A percentile compares a stretch with the other conserved stretches of the same genome.
Evolutionary conservation across 2,329 filamentous ascomycete genomes (phyloP).

Genomic region (Pseudopyrenochaeta lycopersici): DNA sequence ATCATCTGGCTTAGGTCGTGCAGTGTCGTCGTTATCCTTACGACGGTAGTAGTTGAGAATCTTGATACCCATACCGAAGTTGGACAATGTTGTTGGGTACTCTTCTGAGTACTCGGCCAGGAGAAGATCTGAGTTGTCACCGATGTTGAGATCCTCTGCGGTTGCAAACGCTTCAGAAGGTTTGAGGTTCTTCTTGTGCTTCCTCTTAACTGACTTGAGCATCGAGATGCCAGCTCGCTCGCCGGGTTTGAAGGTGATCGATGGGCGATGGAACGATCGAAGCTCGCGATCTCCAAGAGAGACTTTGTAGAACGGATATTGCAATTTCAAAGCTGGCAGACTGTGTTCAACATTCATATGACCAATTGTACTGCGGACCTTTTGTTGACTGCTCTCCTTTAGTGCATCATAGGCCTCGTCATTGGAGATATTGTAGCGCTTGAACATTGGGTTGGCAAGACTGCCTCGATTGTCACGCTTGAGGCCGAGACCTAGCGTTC

Average conservation of each 20-base stretch:
- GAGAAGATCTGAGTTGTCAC: slow-evolving; percentile 86
- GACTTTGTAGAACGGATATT: slow-evolving; percentile 96
- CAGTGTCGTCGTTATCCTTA: slow-evolving; percentile 77
- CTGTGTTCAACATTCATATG: slow-evolving; percentile 95
- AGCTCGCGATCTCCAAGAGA: slow-evolving; percentile 76
- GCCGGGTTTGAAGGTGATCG: slow-evolving; percentile 75
- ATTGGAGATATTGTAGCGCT: slow-evolving; percentile 94
- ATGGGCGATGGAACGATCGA: slow-evolving; percentile 84
- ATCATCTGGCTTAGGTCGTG: slow-evolving; percentile 75
- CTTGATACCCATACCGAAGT: slow-evolving; percentile 96
- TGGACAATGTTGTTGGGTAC: slow-evolving; percentile 88
- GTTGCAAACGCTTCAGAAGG: slow-evolving; percentile 80
- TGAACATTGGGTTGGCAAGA: slow-evolving; percentile 75
- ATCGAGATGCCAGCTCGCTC: slow-evolving; percentile 77
- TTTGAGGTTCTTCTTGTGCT: slow-evolving; percentile 79
- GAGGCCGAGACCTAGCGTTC: slow-evolving; percentile 60
- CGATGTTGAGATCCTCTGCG: slow-evolving; percentile 83
- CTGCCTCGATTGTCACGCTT: slow-evolving; percentile 75
- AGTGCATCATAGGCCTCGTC: slow-evolving; percentile 95
- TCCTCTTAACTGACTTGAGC: slow-evolving; percentile 76
- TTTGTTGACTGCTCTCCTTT: slow-evolving; percentile 96
- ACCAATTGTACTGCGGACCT: slow-evolving; percentile 89
- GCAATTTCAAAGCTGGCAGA: slow-evolving; percentile 86
- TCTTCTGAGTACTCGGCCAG: slow-evolving; percentile 97
- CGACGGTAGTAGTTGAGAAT: slow-evolving; percentile 97